Base-by-base conservation (phyloP, 106 monocot species). In the Triglochin maritima region DNA sequence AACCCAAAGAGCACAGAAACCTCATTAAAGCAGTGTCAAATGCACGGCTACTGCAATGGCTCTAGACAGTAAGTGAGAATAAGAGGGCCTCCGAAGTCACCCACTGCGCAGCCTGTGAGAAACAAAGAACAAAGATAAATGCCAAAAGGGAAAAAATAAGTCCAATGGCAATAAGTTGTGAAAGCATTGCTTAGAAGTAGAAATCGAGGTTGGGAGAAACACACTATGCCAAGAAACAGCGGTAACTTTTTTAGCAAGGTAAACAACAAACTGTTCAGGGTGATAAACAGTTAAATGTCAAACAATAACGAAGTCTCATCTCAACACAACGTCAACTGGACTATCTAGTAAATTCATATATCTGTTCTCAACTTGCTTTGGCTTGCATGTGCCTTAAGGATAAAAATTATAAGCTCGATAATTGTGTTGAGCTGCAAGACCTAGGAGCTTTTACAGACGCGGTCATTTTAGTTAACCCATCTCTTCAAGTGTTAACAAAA, bases 31-130 rank as follows among this genome's bases (percentile, higher is more conserved):
- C 1, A 29, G 29, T 29, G 29, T 29, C 29, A 29, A 29, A 29
- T 29, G 29, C 29, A 29, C 29, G 29, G 29, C 29, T 29, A 29
- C 29, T 29, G 29, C 29, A 0, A 64, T 14, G 15, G 44, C 64
- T 67, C 53, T 11, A 67, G n/a, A 67, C 60, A 75, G 11, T 68
- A 4, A 47, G 67, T 13, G 60, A 75, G 50, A 4, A 75, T 4
- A 9, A 68, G 3, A 45, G 75, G 75, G 8, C 75, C 75, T 46
- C 48, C 75, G 45, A 75, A 51, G 17, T 75, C 68, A 11, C 75
- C 75, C 46, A 68, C 10, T 9, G 68, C 68, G 47, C 68, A 75
- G 4, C 75, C 75, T 75, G 67, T 7, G 29, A 9, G 49, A 9
- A 43, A 74, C 10, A 74, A 49, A 17, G 3, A n/a, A 56, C 17